Evolutionary conservation across 2,329 filamentous ascomycete species (phyloP).

Genomic region (Ilyonectria destructans): DNA sequence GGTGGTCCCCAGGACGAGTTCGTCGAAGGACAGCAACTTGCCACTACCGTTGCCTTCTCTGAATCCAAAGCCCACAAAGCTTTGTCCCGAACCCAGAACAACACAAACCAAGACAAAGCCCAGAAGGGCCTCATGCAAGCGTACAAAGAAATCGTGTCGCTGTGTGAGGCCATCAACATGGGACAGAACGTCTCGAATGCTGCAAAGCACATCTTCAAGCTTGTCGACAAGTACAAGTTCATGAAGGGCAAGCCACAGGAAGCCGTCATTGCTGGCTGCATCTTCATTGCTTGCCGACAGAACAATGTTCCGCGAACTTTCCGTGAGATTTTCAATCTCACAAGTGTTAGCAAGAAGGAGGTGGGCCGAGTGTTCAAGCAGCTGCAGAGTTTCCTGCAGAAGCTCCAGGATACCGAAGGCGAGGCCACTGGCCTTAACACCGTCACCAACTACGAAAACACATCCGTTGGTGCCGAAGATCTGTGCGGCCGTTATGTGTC

Average conservation of each 20-base stretch:
- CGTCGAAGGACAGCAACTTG: slow-evolving; percentile 89
- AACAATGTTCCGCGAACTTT: slow-evolving; percentile 91
- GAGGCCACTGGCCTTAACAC: slow-evolving; percentile 66
- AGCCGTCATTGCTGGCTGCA: slow-evolving; percentile 93
- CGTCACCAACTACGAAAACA: slow-evolving; percentile 81
- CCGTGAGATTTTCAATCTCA: slow-evolving; percentile 93
- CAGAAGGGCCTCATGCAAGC: slow-evolving; percentile 87
- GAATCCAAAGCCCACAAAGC: slow-evolving; percentile 82
- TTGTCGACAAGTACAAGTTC: slow-evolving; percentile 91
- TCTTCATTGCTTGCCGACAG: slow-evolving; percentile 97
- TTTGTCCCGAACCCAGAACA: slow-evolving; percentile 88
- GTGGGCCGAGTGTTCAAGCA: slow-evolving; percentile 96
- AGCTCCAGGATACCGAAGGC: slow-evolving; percentile 74
- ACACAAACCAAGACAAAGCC: slow-evolving; percentile 86
- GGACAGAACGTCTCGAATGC: slow-evolving; percentile 87
- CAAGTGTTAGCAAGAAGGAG: slow-evolving; percentile 96
- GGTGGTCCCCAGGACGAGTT: slow-evolving; percentile 94
- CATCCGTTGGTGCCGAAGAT: slow-evolving; percentile 85
- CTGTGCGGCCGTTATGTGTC: slow-evolving; percentile 93
- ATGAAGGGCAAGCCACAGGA: slow-evolving; percentile 98
- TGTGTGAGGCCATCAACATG: slow-evolving; percentile 89
- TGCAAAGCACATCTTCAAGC: slow-evolving; percentile 95
- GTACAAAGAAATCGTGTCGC: slow-evolving; percentile 89
- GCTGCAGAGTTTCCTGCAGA: slow-evolving; percentile 89
- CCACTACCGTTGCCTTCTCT: slow-evolving; percentile 89